Base-by-base conservation (phyloP, 805 yeast genomes). In the Candida easanensis region DNA sequence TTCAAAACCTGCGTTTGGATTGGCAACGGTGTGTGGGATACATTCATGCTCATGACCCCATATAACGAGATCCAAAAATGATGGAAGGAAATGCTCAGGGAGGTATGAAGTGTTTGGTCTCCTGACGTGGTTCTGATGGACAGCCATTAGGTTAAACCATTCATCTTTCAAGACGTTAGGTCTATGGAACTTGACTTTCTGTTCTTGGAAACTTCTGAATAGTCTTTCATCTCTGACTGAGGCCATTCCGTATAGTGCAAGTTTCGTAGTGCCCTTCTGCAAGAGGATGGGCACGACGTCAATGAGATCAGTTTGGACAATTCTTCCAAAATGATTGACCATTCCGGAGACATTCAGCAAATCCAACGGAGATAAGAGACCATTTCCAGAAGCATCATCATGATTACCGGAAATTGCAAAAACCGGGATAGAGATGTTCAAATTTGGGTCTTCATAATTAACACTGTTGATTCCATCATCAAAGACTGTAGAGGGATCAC, bases 11-110 rank as follows among this genome's bases (percentile, higher is more conserved):
- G 74, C 76, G 4, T 55, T 46, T 2, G 66, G 56, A 54, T 84
- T 83, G 35, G 69, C 69, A 1, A 70, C 74, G 0, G 95, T 79
- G 45, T 77, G 78, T 1, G 91, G 87, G 4, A 82, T 73, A 57
- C 97, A 88, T 60, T 93, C 97, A 63, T 93, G 99, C 61, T 93
- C 99, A 63, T 93, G 99, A 15, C 99, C 99, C 99, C 99, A 93
- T 2, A 90, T 66, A 0, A 93, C 82, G 44, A 91, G 69, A 58
- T 93, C 89, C 36, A 93, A 56, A 58, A 90, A 89, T 8, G 73
- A 68, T 0, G 98, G 99, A 19, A 93, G 65, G 53, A 86, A 84
- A 41, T 72, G 74, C 50, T 90, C 98, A 5, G 97, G 98, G 4
- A 93, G 68, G 51, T 84, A 84, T 4, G 88, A 81, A 0, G 95